Evolutionary conservation across 192 early-diverging fungal genomes (phyloP), one percentile per base, ranked within the genome.

Genomic region (Backusella psychrophila): DNA sequence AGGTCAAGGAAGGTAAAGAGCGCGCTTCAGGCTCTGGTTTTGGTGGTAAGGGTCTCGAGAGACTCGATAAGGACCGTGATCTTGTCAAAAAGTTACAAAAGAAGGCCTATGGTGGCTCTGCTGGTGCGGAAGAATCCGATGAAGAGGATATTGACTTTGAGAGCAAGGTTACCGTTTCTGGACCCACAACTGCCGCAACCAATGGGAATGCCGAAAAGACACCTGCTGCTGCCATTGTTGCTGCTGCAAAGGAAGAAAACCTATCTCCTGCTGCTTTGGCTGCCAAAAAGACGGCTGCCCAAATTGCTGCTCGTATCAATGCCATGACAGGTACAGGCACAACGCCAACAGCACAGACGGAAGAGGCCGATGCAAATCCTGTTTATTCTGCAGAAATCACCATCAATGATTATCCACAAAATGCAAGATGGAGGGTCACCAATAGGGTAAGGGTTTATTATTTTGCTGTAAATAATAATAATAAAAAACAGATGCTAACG

Each of bases 361-460:
- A 83, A 49, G 63, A 73, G 19, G 68, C 77, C 33, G 74, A 78
- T 75, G 53, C 80, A 65, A 34, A 86, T 74, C 71, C 85, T 80
- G 78, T 88, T 6, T 95, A 89, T 84, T 88, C 91, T 5, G 80
- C 86, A 73, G 97, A 99, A 84, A 92, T 99, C 79, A 94, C 95
- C 77, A 98, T 99, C 82, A 99, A 99, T 82, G 97, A 99, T 83
- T 98, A 94, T 78, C 96, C 96, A 39, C 92, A 95, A 78, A 95
- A 95, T 86, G 97, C 98, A 15, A 85, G 98, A 71, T 94, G 95
- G 93, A 93, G 91, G 77, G 97, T 98, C 38, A 99, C 96, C 8
- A 96, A 96, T 82, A 96, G 94, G 84, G 87, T 89, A 86, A 80
- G 77, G 17, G 9, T 19, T 56, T 33, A 56, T 23, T 34, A 23